Percentiles rank a stretch among this genome's conserved stretches.
These are phyloP conservation scores for Barnettozyma sucrosica DNA, from an alignment of 805 yeast species.

Conservation along the genomic window DNA sequence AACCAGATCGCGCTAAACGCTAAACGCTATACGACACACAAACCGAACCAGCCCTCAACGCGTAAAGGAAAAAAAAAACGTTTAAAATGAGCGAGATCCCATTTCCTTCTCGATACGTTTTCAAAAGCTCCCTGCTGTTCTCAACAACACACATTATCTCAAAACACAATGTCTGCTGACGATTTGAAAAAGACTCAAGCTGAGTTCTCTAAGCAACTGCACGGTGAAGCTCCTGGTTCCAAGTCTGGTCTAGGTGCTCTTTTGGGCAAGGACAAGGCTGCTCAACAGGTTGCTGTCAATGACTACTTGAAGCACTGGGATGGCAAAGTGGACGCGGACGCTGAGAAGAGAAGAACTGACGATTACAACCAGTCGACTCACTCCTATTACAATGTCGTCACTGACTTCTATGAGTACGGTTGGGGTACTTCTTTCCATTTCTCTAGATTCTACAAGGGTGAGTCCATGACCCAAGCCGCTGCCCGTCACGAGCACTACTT, in stretches of 20 bases:
- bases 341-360: constrained; percentile 65
- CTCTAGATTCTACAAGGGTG: constrained; percentile 89
- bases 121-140: background rate
- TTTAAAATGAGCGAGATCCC: background rate
- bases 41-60: background rate
- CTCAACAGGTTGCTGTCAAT: constrained; percentile 75
- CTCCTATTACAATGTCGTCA: constrained; percentile 93
- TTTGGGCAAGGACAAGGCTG: constrained; percentile 68
- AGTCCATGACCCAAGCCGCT: constrained; percentile 87
- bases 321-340: constrained; percentile 69
- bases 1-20: background rate
- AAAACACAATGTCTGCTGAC: constrained; percentile 12
- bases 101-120: background rate
- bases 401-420: constrained; percentile 98
- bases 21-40: too few species aligned
- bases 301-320: constrained; percentile 98
- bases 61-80: background rate
- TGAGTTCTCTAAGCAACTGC: constrained; percentile 77
- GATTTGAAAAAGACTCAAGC: constrained; percentile 35
- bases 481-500: constrained; percentile 97
- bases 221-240: constrained; percentile 64
- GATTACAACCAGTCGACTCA: constrained; percentile 90
- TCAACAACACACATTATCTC: background rate
- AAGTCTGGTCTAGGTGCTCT: constrained; percentile 74
- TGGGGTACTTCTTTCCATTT: constrained; percentile 99